Evolutionary conservation across 352 stramenopile species (phyloP).

Genomic region (Globisporangium orthogonon): DNA sequence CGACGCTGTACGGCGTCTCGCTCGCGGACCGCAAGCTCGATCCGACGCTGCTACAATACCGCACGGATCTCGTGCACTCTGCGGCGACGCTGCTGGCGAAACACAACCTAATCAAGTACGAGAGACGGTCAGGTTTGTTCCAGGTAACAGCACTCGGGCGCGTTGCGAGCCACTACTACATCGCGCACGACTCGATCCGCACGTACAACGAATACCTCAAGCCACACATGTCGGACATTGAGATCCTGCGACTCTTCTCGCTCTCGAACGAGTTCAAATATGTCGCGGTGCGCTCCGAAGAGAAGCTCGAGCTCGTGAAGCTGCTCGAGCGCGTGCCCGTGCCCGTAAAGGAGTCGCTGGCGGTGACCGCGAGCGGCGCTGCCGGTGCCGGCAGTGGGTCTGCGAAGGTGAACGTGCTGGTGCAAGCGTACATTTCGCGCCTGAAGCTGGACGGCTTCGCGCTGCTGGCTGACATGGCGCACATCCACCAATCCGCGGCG

Average conservation of each 20-base stretch:
- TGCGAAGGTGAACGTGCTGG: conserved; percentile 98
- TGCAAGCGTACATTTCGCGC: conserved; percentile 99
- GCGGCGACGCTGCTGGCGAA: conserved; percentile 95
- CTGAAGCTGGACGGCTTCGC: conserved; percentile 98
- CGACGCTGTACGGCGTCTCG: conserved; percentile 94
- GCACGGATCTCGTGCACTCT: conserved; percentile 95
- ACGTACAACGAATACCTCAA: conserved; percentile 98
- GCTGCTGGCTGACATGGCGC: conserved; percentile 98
- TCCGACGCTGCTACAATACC: conserved; percentile 91
- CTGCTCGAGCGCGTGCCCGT: conserved; percentile 97
- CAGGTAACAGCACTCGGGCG: conserved; percentile 96
- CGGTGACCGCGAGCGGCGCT: conserved; percentile 31
- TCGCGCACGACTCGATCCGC: conserved; percentile 97
- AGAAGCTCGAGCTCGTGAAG: conserved; percentile 98
- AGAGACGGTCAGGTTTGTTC: conserved; percentile 93
- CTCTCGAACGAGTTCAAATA: conserved; percentile 99
- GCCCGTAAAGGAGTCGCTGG: conserved; percentile 95
- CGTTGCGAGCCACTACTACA: conserved; percentile 99
- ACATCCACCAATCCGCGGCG: conserved; percentile 97
- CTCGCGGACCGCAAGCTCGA: conserved; percentile 87
- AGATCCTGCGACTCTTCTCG: conserved; percentile 98
- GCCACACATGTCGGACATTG: conserved; percentile 99
- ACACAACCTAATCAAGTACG: conserved; percentile 97
- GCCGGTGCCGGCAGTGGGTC: conserved; percentile 56
- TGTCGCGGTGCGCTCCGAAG: conserved; percentile 97